Base-by-base conservation (phyloP, 768 basidiomycete species). In the Phanerodontia chrysosporium region DNA sequence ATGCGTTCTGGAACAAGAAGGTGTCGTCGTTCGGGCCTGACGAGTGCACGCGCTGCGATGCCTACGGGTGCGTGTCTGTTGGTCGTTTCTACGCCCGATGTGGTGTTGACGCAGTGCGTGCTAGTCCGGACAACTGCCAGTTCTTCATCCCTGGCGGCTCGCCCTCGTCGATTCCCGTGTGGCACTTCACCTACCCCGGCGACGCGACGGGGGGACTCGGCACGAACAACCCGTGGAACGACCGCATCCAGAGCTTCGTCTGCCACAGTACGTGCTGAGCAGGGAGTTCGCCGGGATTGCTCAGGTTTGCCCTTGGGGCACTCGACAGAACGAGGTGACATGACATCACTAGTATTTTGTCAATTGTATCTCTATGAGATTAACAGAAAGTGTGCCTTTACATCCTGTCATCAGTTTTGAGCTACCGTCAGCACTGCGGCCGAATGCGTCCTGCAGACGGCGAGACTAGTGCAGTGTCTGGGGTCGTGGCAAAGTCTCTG, bases 111-210 rank as follows among this genome's bases (percentile, higher is more conserved):
- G n/a, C n/a, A n/a, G 13, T 10, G 8, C 12, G 27, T 18, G n/a
- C 6, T 10, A 28, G 27, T 32, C 10, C 8, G 10, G 13, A 12
- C 10, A 21, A 51, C 27, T 42, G 39, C 39, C 5, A 5, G 24
- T 6, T 16, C 32, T 35, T 35, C 32, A 35, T 35, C n/a, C 39
- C 39, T 18, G 39, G 39, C 39, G 39, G 39, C 39, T 42, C 39
- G 18, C 18, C 39, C 10, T 42, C 39, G 18, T 10, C 39, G 39
- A 18, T 18, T 18, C 39, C 25, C 14, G 18, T 32, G 14, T 59
- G 44, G 58, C 29, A 24, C 13, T 54, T 59, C 42, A 25, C 42
- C 21, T 53, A 45, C 30, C 58, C 58, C 3, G 58, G 58, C 2
- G 58, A 59, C 44, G 25, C 36, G 5, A 59, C 42, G 3, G 58